Base-by-base conservation (phyloP, 2,329 filamentous ascomycete genomes). In the Colletotrichum trifolii region DNA sequence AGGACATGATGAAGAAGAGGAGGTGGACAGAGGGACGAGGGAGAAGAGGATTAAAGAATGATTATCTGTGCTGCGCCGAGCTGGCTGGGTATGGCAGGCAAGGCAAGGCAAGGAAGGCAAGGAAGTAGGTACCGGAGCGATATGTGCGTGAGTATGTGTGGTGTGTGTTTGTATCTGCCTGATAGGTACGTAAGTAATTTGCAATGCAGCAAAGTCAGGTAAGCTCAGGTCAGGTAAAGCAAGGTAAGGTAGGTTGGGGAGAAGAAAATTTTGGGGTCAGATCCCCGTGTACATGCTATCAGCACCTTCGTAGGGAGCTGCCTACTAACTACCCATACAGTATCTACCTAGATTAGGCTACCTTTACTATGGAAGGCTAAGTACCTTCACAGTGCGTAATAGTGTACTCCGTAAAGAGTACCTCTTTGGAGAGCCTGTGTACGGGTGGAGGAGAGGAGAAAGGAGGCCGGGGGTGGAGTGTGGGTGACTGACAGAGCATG, bases 1-100 rank as follows among this genome's bases (percentile, higher is more conserved):
- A 62, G 65, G 64, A 77, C 75, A 77, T 77, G 73, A 69, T 76
- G 75, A 77, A 74, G 72, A 25, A 25, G 25, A 25, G 25, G 25
- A 25, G 25, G 25, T 25, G 3, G 25, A 25, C 25, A 67, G 57
- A 64, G 73, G 72, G 71, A 66, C 70, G 65, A 71, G 69, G 72
- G 71, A 71, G 69, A 64, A 68, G 69, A 71, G 68, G 65, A 64
- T 45, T 58, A 54, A 65, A 64, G 53, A 60, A 52, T n/a, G 64
- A 61, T 62, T 66, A 65, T 46, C 58, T 54, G 68, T 71, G 71
- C 68, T 25, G 25, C 4, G 25, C 25, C 25, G 66, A 71, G 57
- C 57, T 68, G 66, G 59, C 34, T 25, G 25, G 25, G 25, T 25
- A 25, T 25, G 25, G 25, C 25, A 25, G 25, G 25, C 25, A 25